A percentile compares a stretch with the other conserved stretches of the same genome.
These are phyloP conservation scores for Pseudoscleropodium purum DNA, from an alignment of 225 moss, liverwort and hornwort species.

Conservation along the genomic window DNA sequence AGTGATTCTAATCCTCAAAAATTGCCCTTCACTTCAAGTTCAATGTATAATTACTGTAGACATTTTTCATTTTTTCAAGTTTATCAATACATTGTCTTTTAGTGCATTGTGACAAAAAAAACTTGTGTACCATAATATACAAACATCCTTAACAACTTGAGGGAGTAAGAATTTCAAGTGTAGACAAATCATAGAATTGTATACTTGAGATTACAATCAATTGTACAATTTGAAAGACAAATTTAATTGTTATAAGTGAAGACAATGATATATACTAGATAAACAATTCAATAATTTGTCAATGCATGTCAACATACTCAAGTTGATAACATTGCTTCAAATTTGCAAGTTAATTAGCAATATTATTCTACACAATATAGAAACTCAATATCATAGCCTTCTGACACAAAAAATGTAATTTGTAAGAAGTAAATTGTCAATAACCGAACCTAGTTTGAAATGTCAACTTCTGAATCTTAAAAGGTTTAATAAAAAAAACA, in stretches of 20 bases:
- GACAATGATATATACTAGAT: accelerated
- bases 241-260: neutral
- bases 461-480: neutral
- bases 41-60: neutral
- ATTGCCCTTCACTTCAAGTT: neutral
- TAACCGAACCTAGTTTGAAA: neutral
- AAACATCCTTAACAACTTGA: neutral
- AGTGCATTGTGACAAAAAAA: neutral
- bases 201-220: neutral
- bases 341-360: neutral
- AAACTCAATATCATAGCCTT: neutral
- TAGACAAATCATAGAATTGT: neutral
- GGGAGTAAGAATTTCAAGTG: neutral
- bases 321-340: neutral
- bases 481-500: neutral
- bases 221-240: neutral
- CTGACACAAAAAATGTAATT: neutral
- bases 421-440: neutral
- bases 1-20: neutral
- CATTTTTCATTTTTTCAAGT: neutral
- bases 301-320: neutral
- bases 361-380: neutral
- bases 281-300: neutral
- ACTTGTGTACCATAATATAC: neutral
- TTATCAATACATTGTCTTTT: neutral